These are phyloP conservation scores for Coemansia sp. DNA, from an alignment of 192 early-diverging fungal genomes.

Conservation along the genomic window DNA sequence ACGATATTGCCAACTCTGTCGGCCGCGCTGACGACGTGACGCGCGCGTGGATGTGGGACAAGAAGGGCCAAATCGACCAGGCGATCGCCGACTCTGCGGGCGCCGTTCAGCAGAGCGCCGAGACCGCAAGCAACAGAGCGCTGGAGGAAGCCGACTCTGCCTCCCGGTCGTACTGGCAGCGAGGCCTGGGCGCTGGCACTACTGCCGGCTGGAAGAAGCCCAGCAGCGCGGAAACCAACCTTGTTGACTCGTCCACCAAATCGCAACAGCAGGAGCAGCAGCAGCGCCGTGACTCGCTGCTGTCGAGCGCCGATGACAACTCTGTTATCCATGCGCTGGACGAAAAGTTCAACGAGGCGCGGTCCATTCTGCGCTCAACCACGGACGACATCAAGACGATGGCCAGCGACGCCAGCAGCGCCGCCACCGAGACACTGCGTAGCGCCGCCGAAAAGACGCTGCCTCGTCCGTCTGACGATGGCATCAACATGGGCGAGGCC, in stretches of 20 bases:
- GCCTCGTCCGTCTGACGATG: conserved; percentile 28
- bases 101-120: conserved; percentile 8
- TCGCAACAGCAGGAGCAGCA: too few species aligned
- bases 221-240: neutral
- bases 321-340: conserved; percentile 37
- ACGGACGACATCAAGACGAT: conserved; percentile 27
- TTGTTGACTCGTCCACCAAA: neutral
- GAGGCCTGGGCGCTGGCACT: neutral
- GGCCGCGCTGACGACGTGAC: conserved; percentile 14
- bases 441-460: conserved; percentile 11
- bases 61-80: conserved; percentile 17
- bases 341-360: conserved; percentile 43
- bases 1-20: neutral
- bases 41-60: conserved; percentile 15
- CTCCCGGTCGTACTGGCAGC: neutral
- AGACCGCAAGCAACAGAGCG: conserved; percentile 12
- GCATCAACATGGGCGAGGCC: conserved; percentile 5
- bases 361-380: conserved; percentile 20
- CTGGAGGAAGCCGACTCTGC: conserved; percentile 9
- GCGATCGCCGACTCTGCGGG: conserved; percentile 22
- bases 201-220: neutral
- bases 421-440: conserved; percentile 15
- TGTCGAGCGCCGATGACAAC: conserved; percentile 10
- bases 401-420: conserved; percentile 25
- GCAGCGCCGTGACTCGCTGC: conserved; percentile 32